These are phyloP conservation scores for Suillus cothurnatus DNA, from an alignment of 768 basidiomycete genomes.

Conservation along the genomic window DNA sequence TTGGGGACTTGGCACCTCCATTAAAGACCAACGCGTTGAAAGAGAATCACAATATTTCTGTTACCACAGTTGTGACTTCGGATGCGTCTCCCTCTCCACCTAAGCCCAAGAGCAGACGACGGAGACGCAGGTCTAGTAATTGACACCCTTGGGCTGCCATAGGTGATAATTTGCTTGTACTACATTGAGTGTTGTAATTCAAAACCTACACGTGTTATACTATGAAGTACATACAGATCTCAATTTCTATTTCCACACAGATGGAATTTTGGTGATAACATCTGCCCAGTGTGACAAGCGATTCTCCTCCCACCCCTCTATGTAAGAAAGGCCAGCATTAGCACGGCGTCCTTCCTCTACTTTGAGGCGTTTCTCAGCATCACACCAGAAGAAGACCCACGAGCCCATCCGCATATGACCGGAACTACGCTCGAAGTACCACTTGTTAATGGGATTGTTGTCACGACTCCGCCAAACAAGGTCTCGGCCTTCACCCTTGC, in stretches of 20 bases:
- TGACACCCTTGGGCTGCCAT: conserved; percentile 5
- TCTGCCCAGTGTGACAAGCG: conserved; percentile 70
- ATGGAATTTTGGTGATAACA: conserved; percentile 70
- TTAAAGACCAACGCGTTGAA: conserved; percentile 28
- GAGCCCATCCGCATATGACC: conserved; percentile 85
- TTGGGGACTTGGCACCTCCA: conserved; percentile 33
- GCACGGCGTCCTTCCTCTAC: conserved; percentile 66
- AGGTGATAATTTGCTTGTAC: conserved; percentile 1
- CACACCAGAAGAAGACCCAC: conserved; percentile 99
- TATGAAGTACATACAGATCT: conserved; percentile 6
- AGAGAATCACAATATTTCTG: conserved; percentile 38
- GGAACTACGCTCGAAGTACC: conserved; percentile 97
- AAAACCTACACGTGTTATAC: conserved; percentile 15
- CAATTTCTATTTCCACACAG: conserved; percentile 64
- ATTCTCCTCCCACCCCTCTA: conserved; percentile 78
- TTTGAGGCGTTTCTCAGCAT: conserved; percentile 85
- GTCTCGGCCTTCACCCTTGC: conserved; percentile 88
- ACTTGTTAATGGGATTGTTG: conserved; percentile 97
- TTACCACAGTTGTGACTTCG: conserved; percentile 27
- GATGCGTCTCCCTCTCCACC: conserved; percentile 26
- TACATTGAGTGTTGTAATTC: conserved; percentile 14
- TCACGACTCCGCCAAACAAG: conserved; percentile 94
- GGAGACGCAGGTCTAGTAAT: conserved; percentile 32
- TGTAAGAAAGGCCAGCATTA: conserved; percentile 65
- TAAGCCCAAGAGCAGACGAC: conserved; percentile 31